These are phyloP conservation scores for Ophiostoma populinum DNA, from an alignment of 2,329 filamentous ascomycete species.

Conservation along the genomic window DNA sequence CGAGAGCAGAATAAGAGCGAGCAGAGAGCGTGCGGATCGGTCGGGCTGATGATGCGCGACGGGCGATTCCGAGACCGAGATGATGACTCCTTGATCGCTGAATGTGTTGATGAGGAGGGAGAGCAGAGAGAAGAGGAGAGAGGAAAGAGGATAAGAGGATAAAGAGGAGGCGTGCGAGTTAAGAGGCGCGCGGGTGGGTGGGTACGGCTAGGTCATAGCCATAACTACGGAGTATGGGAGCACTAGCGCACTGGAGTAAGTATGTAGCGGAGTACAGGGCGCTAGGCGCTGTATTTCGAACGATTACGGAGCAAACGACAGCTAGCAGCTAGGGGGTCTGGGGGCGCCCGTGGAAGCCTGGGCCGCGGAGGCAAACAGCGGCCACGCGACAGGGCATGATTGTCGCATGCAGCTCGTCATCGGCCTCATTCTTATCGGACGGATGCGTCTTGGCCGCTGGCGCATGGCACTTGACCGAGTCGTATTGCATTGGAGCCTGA, in stretches of 20 bases:
- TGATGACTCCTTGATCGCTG: conserved; percentile 5
- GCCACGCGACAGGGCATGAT: too few relatives aligned
- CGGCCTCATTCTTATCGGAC: too few relatives aligned
- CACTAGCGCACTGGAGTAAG: neutral
- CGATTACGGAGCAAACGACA: too few relatives aligned
- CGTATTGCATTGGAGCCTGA: too few relatives aligned
- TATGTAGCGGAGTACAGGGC: neutral
- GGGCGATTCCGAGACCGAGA: conserved; percentile 3
- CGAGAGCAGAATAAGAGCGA: conserved; percentile 2
- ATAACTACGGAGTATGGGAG: neutral
- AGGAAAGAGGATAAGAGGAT: neutral
- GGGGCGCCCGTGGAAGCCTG: too few relatives aligned
- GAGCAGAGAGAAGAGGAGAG: neutral
- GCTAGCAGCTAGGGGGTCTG: too few relatives aligned
- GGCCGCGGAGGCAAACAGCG: too few relatives aligned
- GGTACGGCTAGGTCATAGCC: neutral
- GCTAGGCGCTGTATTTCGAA: conserved; percentile 1
- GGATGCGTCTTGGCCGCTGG: too few relatives aligned
- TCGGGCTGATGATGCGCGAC: too few relatives aligned
- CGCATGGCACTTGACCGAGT: too few relatives aligned
- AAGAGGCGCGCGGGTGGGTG: conserved; percentile 3
- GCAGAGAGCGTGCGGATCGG: conserved; percentile 1
- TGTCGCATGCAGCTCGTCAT: too few relatives aligned
- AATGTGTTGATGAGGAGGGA: neutral
- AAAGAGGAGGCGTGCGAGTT: conserved; percentile 1